Evolutionary conservation across 495 filamentous ascomycete species (phyloP).

Genomic region (Neurospora discreta): DNA sequence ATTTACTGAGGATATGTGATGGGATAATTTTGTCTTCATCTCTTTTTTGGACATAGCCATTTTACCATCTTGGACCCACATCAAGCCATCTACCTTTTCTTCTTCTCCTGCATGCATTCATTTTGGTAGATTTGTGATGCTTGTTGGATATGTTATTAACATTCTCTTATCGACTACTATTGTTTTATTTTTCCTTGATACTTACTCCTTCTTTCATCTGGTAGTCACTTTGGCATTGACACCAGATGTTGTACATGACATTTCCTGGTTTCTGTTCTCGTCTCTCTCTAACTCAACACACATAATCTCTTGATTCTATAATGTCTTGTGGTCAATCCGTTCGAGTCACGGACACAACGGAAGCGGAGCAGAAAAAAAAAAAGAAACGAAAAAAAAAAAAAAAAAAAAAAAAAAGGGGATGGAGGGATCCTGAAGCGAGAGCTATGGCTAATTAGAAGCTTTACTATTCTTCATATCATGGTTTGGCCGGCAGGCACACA

Average conservation of each 20-base stretch:
- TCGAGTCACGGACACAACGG: neutral
- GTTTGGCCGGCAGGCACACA: neutral
- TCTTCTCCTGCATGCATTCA: neutral
- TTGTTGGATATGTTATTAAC: neutral
- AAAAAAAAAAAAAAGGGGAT: neutral
- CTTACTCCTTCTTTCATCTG: neutral
- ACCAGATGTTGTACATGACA: neutral
- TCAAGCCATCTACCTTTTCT: neutral
- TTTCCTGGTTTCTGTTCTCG: neutral
- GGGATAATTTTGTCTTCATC: neutral
- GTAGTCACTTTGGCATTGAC: neutral
- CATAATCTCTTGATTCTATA: neutral
- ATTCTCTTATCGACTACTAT: neutral
- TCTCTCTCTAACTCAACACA: neutral
- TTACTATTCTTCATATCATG: neutral
- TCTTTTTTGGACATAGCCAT: neutral
- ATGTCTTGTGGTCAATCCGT: neutral
- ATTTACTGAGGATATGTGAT: constrained; percentile 44
- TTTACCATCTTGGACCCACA: neutral
- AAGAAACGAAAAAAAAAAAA: neutral
- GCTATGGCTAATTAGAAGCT: neutral
- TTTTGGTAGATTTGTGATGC: neutral
- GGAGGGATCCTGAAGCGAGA: neutral
- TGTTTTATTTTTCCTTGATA: neutral
- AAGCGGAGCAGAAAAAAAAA: neutral